phyloP scores from a whole-genome alignment of 257 asterid genomes.

The Solanum infundibuliforme region DNA sequence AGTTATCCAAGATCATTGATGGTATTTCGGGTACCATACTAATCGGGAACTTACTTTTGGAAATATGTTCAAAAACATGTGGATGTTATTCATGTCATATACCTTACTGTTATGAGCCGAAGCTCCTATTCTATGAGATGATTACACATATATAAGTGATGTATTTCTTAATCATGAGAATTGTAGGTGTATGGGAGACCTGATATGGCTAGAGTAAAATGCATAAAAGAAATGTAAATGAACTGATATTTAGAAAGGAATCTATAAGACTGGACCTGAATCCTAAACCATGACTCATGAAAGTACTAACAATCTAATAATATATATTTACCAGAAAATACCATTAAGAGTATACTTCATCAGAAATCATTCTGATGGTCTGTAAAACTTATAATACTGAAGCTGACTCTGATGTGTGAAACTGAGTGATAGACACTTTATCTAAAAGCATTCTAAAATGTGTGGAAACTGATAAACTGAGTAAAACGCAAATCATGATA shows the following conservation, averaged over 20 bases:
- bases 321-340: no score
- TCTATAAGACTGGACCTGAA: not conserved
- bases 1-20: not conserved
- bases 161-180: not conserved
- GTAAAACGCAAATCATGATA: not conserved
- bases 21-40: not conserved
- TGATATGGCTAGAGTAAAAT: not conserved
- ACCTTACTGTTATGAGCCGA: not conserved
- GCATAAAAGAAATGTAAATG: not conserved
- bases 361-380: not conserved
- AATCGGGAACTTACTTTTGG: not conserved
- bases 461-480: not conserved
- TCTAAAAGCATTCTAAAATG: not conserved
- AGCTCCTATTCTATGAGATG: not conserved
- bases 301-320: not conserved
- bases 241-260: no score
- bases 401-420: not conserved
- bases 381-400: no score
- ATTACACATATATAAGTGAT: no score
- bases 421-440: not conserved
- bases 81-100: not conserved
- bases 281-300: not conserved
- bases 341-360: not conserved
- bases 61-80: not conserved
- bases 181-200: not conserved